Conservation (phyloP, 2,329 filamentous ascomycete genomes). For the Celoporthe dispersa region DNA sequence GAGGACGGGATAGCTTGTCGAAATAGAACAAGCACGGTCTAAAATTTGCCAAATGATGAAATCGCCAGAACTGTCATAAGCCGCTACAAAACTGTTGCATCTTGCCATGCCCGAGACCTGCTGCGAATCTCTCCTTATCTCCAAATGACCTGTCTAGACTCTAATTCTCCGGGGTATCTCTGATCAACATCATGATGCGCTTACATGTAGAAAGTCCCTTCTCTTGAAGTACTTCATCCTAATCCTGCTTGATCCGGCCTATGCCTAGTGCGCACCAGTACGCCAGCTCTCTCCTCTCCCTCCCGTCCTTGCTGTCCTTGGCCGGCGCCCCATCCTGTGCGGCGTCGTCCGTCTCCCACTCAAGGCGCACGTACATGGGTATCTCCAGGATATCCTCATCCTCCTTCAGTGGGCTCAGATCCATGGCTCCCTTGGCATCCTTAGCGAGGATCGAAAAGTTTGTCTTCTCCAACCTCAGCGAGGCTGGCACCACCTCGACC, state of each 20-base stretch:
- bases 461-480: conserved; percentile 46
- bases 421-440: conserved; percentile 43
- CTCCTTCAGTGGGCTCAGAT: conserved; percentile 55
- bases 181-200: conserved; percentile 28
- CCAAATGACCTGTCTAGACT: neutral
- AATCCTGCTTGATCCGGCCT: conserved; percentile 71
- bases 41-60: conserved; percentile 26
- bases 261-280: conserved; percentile 96
- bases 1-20: conserved; percentile 26
- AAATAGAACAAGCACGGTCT: conserved; percentile 30
- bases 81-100: neutral
- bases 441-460: conserved; percentile 30
- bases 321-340: conserved; percentile 60
- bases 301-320: conserved; percentile 61
- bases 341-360: conserved; percentile 77
- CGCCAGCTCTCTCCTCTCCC: conserved; percentile 83
- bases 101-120: neutral
- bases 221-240: neutral
- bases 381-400: conserved; percentile 79
- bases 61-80: conserved; percentile 20
- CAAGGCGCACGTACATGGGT: conserved; percentile 88
- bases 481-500: conserved; percentile 80
- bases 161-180: conserved; percentile 45
- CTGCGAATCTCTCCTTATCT: neutral
- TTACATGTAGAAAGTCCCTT: conserved; percentile 31